Evolutionary conservation across 176 grass and related monocot species (phyloP).

Genomic region (Oryza glumipatula): DNA sequence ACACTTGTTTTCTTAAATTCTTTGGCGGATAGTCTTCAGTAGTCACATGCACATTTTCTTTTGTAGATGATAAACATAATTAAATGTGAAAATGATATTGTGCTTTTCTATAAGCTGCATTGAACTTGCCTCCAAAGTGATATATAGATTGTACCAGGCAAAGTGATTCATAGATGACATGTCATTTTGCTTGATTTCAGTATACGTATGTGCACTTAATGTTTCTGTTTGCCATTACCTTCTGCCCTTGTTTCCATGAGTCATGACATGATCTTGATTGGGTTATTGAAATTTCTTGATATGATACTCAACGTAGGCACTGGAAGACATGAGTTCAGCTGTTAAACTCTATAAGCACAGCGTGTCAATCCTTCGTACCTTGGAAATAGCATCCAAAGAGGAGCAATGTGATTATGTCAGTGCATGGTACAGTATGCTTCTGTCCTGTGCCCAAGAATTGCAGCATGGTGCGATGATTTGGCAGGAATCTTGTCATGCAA

Average conservation of each 20-base stretch:
- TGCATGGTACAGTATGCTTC: slow-evolving; percentile 56
- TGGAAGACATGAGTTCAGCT: slow-evolving; percentile 32
- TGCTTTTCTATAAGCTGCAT: neutral
- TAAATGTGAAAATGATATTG: neutral
- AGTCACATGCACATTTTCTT: neutral
- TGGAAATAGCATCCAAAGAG: slow-evolving; percentile 61
- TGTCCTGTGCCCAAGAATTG: slow-evolving; percentile 61
- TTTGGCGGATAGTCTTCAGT: neutral
- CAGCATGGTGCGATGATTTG: slow-evolving; percentile 55
- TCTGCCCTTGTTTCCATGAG: slow-evolving; percentile 1
- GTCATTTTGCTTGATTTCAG: neutral
- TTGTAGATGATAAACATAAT: neutral
- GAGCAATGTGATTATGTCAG: slow-evolving; percentile 53
- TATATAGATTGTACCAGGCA: neutral
- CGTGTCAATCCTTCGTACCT: slow-evolving; percentile 38
- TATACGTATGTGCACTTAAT: neutral
- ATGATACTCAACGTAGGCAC: slow-evolving; percentile 43
- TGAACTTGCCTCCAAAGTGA: neutral
- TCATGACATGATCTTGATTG: slow-evolving; percentile 26
- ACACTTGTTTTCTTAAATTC: neutral
- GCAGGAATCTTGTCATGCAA: slow-evolving; percentile 48
- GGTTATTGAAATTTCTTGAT: slow-evolving; percentile 23
- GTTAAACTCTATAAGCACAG: slow-evolving; percentile 62
- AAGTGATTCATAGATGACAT: neutral
- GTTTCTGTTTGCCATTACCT: slow-evolving; percentile 13